Base-by-base conservation (phyloP, 495 filamentous ascomycete genomes). In the Hyaloscypha finlandica region DNA sequence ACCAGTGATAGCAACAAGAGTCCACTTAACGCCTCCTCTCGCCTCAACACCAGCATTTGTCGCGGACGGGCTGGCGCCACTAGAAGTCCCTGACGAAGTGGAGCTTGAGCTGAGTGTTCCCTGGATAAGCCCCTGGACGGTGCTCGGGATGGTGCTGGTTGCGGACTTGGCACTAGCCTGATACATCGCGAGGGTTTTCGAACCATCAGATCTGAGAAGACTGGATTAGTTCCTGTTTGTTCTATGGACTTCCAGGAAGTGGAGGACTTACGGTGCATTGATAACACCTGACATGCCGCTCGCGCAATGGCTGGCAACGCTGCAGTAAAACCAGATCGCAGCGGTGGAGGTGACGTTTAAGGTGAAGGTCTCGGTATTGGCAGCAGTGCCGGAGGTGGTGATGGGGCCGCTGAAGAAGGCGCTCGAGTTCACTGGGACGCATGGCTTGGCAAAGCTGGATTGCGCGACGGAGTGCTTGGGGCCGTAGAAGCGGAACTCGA, bases 401-500 rank as follows among this genome's bases (percentile, higher is more conserved):
- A 83, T 83, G 29, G 81, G 83, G 25, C 80, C 84, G 70, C 81
- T 85, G 73, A 87, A 85, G 6, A 74, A 54, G 1, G 56, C 54
- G 19, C 29, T 76, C n/a, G 70, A 75, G 0, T 71, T 75, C 1
- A 81, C 73, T 8, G 87, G 83, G 22, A 84, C 75, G 74, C 88
- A 91, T 0, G 88, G 88, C 0, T 79, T 74, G 20, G 63, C 59
- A 63, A 86, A 91, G 37, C 83, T 80, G 4, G 85, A 82, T 62
- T 88, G 81, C 5, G 81, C 81, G 31, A 89, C 86, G 5, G 85
- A 85, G 71, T 90, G 88, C 65, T 88, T 88, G 68, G 81, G 75
- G 1, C 86, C 81, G 66, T 84, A 89, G 77, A 88, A 91, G 62
- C 82, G 75, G 69, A 88, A 91, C 14, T 83, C 79, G 61, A 91